These are phyloP conservation scores for Casuarina glauca DNA, from an alignment of 306 rosid genomes.

Conservation along the genomic window DNA sequence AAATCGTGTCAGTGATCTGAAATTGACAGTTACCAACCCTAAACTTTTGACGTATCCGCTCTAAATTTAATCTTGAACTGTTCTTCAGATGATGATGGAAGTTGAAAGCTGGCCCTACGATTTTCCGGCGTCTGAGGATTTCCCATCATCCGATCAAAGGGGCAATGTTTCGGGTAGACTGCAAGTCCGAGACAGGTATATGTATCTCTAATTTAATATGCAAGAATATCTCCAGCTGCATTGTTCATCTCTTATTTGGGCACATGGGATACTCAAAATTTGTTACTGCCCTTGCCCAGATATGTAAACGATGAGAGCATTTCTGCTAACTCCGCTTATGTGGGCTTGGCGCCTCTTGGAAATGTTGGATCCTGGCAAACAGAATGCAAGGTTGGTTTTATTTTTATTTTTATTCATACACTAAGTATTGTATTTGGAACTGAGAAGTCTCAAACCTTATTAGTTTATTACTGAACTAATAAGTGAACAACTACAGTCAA, in stretches of 20 bases:
- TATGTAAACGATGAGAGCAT: slow-evolving; percentile 38
- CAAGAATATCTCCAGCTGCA: neutral
- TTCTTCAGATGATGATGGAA: slow-evolving; percentile 67
- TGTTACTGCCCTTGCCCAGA: slow-evolving; percentile 31
- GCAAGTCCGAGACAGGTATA: slow-evolving; percentile 57
- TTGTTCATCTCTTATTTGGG: slow-evolving; percentile 9
- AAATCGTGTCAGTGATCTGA: slow-evolving; percentile 46
- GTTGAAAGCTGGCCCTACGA: slow-evolving; percentile 83
- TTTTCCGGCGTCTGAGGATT: slow-evolving; percentile 74
- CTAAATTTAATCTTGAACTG: neutral
- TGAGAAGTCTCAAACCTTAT: no score
- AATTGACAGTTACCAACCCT: no score
- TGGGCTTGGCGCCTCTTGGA: slow-evolving; percentile 87
- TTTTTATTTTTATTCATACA: neutral
- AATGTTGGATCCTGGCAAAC: slow-evolving; percentile 90
- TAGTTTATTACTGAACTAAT: no score
- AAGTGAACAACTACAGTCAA: no score
- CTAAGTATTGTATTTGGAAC: no score
- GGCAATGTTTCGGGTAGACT: slow-evolving; percentile 68
- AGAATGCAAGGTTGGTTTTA: slow-evolving; percentile 69
- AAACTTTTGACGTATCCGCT: neutral
- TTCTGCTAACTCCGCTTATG: slow-evolving; percentile 61
- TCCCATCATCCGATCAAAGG: slow-evolving; percentile 51
- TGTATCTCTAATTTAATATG: neutral
- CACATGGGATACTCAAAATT: neutral